Conservation (phyloP, 352 stramenopile genomes). For the Globisporangium paddicum region DNA sequence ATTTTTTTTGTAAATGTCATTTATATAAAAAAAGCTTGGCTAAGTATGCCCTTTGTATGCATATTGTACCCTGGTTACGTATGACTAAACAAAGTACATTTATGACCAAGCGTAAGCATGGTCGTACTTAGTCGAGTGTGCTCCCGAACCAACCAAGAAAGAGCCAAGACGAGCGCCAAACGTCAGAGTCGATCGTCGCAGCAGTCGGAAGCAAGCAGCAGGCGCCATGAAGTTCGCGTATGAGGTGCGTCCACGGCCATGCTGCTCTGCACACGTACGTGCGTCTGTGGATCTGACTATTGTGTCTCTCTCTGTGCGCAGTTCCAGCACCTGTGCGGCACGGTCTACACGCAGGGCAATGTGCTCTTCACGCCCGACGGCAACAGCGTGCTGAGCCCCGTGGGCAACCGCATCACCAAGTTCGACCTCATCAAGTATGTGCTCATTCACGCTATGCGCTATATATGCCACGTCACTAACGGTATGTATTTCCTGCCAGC, state of each 20-base stretch:
- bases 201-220: background rate
- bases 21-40: too few species aligned
- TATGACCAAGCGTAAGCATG: too few species aligned
- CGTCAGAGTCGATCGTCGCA: constrained; percentile 10
- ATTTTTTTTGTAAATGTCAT: too few species aligned
- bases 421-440: constrained; percentile 92
- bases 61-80: too few species aligned
- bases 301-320: constrained; percentile 15
- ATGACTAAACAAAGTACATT: too few species aligned
- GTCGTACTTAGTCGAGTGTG: too few species aligned
- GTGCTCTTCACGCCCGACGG: constrained; percentile 91
- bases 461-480: background rate
- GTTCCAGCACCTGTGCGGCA: constrained; percentile 93
- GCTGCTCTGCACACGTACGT: background rate
- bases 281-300: background rate
- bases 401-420: constrained; percentile 93
- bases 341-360: constrained; percentile 92
- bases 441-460: constrained; percentile 9
- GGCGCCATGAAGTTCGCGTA: constrained; percentile 87
- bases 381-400: constrained; percentile 89
- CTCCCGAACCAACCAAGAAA: constrained; percentile 41
- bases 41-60: too few species aligned
- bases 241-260: constrained; percentile 30
- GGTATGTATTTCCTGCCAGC: constrained; percentile 25
- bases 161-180: constrained; percentile 17